Conservation (phyloP, 2,329 filamentous ascomycete genomes). For the Cladosporium phlei region DNA sequence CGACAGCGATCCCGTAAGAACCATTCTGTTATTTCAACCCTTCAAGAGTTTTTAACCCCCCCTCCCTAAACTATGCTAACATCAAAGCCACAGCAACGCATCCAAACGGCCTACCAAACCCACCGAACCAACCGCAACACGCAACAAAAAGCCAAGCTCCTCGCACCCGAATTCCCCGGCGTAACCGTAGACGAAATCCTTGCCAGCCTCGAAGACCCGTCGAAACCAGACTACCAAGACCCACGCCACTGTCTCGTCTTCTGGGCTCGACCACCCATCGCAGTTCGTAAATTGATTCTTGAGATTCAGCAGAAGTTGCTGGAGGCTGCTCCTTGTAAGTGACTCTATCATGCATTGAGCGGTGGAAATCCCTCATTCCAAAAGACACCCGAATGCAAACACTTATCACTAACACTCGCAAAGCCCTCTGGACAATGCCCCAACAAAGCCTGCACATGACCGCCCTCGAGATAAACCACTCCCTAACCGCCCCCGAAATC, state of each 20-base stretch:
- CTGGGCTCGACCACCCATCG: slow-evolving; percentile 76
- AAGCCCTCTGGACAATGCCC: slow-evolving; percentile 81
- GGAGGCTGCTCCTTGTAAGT: slow-evolving; percentile 64
- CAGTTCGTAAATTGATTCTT: slow-evolving; percentile 62
- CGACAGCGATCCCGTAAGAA: slow-evolving; percentile 60
- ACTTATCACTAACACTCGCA: slow-evolving; percentile 36
- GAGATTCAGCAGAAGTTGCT: slow-evolving; percentile 63
- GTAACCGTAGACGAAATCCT: slow-evolving; percentile 74
- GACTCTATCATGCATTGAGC: no score
- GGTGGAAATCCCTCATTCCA: no score
- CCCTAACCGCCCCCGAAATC: slow-evolving; percentile 54
- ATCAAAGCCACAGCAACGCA: slow-evolving; percentile 50
- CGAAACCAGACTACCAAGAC: slow-evolving; percentile 65
- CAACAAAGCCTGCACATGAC: slow-evolving; percentile 75
- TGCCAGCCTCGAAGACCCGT: slow-evolving; percentile 60
- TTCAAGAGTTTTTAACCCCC: not conserved
- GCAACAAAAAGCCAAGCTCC: slow-evolving; percentile 70
- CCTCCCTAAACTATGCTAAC: not conserved
- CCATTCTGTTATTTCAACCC: no score
- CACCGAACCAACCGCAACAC: slow-evolving; percentile 72
- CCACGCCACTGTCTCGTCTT: slow-evolving; percentile 77
- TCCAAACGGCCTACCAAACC: slow-evolving; percentile 66
- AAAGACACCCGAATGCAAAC: no score
- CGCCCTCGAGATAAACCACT: slow-evolving; percentile 77
- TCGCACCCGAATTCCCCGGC: slow-evolving; percentile 62